Evolutionary conservation across 177 flowering plant genomes (phyloP).

Genomic region (Vitis hybrid): DNA sequence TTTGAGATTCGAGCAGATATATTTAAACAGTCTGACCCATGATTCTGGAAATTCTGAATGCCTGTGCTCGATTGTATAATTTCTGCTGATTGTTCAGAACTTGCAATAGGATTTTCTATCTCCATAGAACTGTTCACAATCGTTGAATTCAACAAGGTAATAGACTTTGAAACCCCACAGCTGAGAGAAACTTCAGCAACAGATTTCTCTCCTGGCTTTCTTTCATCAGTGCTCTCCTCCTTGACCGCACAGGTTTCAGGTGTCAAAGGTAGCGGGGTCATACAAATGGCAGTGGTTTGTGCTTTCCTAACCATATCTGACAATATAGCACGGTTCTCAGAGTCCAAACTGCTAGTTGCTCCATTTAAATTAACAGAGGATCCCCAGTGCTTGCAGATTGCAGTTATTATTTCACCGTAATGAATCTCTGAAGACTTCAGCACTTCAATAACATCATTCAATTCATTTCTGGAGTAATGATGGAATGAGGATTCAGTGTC

Average conservation of each 20-base stretch:
- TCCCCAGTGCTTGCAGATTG: constrained; percentile 62
- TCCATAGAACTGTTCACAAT: constrained; percentile 12
- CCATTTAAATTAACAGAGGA: constrained; percentile 27
- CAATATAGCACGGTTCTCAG: constrained; percentile 9
- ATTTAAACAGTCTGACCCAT: constrained; percentile 11
- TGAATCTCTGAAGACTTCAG: constrained; percentile 47
- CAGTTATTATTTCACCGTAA: constrained; percentile 46
- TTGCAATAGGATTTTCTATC: constrained; percentile 26
- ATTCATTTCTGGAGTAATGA: constrained; percentile 66
- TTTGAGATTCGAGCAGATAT: constrained; percentile 16
- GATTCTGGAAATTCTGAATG: constrained; percentile 14
- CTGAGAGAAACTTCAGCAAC: constrained; percentile 17
- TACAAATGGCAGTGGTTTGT: constrained; percentile 11
- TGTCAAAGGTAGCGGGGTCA: constrained; percentile 11
- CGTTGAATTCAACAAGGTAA: constrained; percentile 16
- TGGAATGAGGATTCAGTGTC: constrained; percentile 39
- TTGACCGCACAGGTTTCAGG: constrained; percentile 18
- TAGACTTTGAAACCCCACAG: constrained; percentile 23
- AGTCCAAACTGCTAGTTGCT: constrained; percentile 19
- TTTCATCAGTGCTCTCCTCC: constrained; percentile 23
- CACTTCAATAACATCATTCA: constrained; percentile 51
- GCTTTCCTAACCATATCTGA: constrained; percentile 17
- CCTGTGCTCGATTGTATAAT: constrained; percentile 23
- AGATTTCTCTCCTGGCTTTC: constrained; percentile 18
- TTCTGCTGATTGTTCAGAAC: constrained; percentile 50